Base-by-base conservation (phyloP, 75 land plant genomes). In the Azolla pinnata region DNA sequence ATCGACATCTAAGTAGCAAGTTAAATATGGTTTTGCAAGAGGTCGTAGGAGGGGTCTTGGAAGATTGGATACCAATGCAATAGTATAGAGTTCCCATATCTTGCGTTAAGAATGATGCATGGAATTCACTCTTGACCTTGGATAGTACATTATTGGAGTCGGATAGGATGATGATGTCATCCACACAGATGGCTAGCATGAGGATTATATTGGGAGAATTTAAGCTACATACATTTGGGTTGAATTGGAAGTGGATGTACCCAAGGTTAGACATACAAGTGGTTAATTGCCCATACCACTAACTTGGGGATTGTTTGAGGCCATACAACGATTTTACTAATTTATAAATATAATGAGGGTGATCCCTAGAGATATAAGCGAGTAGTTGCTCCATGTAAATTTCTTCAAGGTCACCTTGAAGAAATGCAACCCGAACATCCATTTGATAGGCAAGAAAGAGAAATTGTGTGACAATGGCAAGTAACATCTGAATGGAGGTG, bases 321-420 rank as follows among this genome's bases (percentile, higher is more conserved):
- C 74, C 74, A 56, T 66, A 65, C 4, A 65, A 42, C 27, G 56
- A 51, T 29, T 66, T 72, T 1, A 38, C 20, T 9, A 72, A 32
- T 31, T 33, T 63, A 56, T 65, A 72, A 28, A 60, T 53, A 5
- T 58, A 29, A 31, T 59, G 3, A 35, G 40, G 40, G 12, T 5
- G 40, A 7, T 24, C 18, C 4, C 4, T 50, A 4, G 40, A 35
- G 5, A 12, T 35, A 35, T 35, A 35, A 35, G 9, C 40, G 12
- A 5, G 9, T 35, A 12, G 12, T 35, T 35, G 40, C 12, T 5
- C 5, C 40, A 35, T 35, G 40, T 35, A 35, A 12, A 35, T 35
- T 12, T 35, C 40, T 35, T 35, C 40, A 5, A 35, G 12, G 12
- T 35, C 40, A 12, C 40, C 40, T 5, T 35, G 40, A 5, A 35